Conservation (phyloP, 1,284 basidiomycete species). For the Tilletia walkeri region DNA sequence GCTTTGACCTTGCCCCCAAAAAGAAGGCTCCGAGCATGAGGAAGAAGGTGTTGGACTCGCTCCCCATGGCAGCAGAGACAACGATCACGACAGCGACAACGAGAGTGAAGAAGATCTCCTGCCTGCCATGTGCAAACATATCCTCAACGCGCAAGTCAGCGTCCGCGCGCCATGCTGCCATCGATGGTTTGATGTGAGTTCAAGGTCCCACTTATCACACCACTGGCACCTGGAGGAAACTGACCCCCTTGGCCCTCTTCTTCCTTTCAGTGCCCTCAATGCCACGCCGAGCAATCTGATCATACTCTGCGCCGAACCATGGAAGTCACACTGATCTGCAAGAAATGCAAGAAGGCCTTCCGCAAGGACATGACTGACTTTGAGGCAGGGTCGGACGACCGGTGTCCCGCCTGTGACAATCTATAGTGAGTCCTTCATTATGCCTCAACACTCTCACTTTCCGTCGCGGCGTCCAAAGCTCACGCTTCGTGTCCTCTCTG, state of each 20-base stretch:
- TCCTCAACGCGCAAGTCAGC: conserved; percentile 54
- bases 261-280: conserved; percentile 72
- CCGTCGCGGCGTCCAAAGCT: no score
- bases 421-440: conserved; percentile 63
- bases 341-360: conserved; percentile 97
- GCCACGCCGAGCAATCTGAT: conserved; percentile 75
- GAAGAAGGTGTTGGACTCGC: background rate
- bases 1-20: no score
- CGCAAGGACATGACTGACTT: conserved; percentile 86
- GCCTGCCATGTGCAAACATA: conserved; percentile 47
- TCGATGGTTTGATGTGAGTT: conserved; percentile 53
- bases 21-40: no score
- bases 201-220: background rate
- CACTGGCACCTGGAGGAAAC: background rate
- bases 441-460: no score
- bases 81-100: background rate
- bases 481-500: no score
- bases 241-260: background rate
- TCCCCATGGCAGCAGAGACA: background rate
- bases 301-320: conserved; percentile 73
- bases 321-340: conserved; percentile 93
- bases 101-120: background rate
- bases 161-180: conserved; percentile 54
- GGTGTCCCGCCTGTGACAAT: conserved; percentile 96
- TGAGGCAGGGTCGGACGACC: conserved; percentile 89